Conservation (phyloP, 129 eudicot species). For the Heracleum sosnowskyi region DNA sequence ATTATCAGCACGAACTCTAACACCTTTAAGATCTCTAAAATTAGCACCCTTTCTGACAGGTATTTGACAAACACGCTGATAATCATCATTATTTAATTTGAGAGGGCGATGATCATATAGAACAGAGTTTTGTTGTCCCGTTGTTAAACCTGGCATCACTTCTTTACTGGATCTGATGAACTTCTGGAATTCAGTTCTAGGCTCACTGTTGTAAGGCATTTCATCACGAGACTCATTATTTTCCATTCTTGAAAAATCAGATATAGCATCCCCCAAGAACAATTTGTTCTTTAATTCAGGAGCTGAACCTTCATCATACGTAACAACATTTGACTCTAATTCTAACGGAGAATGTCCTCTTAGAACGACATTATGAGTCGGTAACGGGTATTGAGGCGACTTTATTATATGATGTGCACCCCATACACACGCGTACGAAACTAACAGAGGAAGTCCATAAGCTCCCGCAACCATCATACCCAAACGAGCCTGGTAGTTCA, state of each 20-base stretch:
- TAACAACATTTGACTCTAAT: constrained; percentile 63
- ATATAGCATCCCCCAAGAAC: constrained; percentile 52
- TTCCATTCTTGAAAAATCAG: constrained; percentile 81
- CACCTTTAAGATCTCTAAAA: constrained; percentile 64
- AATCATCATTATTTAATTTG: constrained; percentile 51
- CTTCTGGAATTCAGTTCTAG: constrained; percentile 50
- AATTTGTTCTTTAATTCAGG: constrained; percentile 37
- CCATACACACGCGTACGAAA: constrained; percentile 86
- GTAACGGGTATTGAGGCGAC: constrained; percentile 75
- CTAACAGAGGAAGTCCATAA: constrained; percentile 88
- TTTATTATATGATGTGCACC: constrained; percentile 66
- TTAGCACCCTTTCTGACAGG: constrained; percentile 85
- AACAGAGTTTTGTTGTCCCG: constrained; percentile 13
- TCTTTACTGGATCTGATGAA: constrained; percentile 45
- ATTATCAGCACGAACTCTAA: constrained; percentile 38
- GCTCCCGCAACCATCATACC: constrained; percentile 95
- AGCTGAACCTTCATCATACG: constrained; percentile 33
- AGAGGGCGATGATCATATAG: constrained; percentile 70
- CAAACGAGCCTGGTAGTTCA: constrained; percentile 71
- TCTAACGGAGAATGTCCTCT: constrained; percentile 59
- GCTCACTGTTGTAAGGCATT: constrained; percentile 40
- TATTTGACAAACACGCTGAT: constrained; percentile 55
- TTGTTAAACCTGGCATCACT: constrained; percentile 38
- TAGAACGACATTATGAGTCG: constrained; percentile 67
- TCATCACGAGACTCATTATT: constrained; percentile 52